phyloP scores from a whole-genome alignment of 106 monocot genomes.

The Dendrobium huoshanense region DNA sequence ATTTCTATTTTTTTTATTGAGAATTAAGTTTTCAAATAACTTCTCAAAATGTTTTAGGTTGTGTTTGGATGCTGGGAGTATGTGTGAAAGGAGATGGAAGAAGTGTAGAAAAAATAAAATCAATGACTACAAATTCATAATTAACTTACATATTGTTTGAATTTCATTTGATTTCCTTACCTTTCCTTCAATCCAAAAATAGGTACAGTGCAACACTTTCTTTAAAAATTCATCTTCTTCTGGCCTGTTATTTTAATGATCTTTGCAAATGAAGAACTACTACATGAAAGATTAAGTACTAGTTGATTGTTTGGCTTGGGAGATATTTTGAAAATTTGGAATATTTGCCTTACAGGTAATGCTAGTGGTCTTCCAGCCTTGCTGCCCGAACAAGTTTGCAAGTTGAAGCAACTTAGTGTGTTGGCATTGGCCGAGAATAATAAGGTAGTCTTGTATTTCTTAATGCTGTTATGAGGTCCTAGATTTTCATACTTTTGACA shows the following conservation, averaged over 20 bases:
- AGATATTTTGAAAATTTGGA: not conserved
- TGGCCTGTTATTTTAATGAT: not conserved
- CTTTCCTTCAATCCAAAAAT: not conserved
- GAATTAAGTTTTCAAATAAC: not conserved
- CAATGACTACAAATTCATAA: not conserved
- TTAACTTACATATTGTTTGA: not conserved
- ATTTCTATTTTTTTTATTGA: not conserved
- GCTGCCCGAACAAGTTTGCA: slow-evolving; percentile 64
- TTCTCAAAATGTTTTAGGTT: not conserved
- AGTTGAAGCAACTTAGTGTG: slow-evolving; percentile 92
- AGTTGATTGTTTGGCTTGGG: not conserved
- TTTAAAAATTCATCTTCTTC: not conserved
- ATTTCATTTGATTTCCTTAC: not conserved
- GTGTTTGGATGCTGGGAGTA: not conserved
- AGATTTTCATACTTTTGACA: not conserved
- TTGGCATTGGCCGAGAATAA: slow-evolving; percentile 78
- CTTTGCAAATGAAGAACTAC: not conserved
- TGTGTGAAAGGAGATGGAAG: not conserved
- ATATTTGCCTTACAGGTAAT: slow-evolving; percentile 29
- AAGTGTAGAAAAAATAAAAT: not conserved
- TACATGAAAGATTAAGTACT: not conserved
- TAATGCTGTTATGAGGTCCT: not conserved
- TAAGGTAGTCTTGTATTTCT: slow-evolving; percentile 44
- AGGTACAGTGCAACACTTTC: not conserved
- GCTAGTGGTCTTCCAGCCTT: slow-evolving; percentile 48